Evolutionary conservation across 2,329 filamentous ascomycete species (phyloP).

Genomic region (Fusarium fujikuroi): DNA sequence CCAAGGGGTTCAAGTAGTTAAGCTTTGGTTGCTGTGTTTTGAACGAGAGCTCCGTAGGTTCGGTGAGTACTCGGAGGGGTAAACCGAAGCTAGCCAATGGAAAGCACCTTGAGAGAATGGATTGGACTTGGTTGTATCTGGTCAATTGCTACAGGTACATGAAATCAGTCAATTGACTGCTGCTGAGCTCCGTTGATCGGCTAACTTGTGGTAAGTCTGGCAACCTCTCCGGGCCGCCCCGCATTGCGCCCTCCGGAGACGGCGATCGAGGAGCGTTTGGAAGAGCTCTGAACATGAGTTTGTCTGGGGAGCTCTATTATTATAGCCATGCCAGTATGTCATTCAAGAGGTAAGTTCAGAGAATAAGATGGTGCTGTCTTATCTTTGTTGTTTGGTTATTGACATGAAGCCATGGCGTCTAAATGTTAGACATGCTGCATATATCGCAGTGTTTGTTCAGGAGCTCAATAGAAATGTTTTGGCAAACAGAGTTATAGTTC

Average conservation of each 20-base stretch:
- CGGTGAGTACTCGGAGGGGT: conserved; percentile 29
- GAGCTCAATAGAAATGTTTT: neutral
- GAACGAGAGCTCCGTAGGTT: conserved; percentile 27
- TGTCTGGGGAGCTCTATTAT: neutral
- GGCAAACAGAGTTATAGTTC: neutral
- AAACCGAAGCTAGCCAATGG: conserved; percentile 12
- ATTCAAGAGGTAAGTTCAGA: neutral
- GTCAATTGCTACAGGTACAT: neutral
- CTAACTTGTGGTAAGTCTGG: conserved; percentile 21
- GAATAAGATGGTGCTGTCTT: neutral
- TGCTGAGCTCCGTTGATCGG: conserved; percentile 41
- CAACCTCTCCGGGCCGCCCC: conserved; percentile 17
- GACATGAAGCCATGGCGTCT: neutral
- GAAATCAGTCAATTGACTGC: conserved; percentile 19
- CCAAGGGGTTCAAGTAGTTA: conserved; percentile 15
- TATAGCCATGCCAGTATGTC: neutral
- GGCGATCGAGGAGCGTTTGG: neutral
- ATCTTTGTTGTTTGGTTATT: neutral
- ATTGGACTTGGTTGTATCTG: neutral
- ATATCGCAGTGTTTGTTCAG: neutral
- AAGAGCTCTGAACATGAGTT: neutral
- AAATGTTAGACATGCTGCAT: neutral
- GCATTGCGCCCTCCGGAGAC: conserved; percentile 35
- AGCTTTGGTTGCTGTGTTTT: conserved; percentile 19
- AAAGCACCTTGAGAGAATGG: conserved; percentile 7